Evolutionary conservation across 768 basidiomycete genomes (phyloP), one percentile per base, ranked within the genome.

Genomic region (Crassisporium funariophilum): DNA sequence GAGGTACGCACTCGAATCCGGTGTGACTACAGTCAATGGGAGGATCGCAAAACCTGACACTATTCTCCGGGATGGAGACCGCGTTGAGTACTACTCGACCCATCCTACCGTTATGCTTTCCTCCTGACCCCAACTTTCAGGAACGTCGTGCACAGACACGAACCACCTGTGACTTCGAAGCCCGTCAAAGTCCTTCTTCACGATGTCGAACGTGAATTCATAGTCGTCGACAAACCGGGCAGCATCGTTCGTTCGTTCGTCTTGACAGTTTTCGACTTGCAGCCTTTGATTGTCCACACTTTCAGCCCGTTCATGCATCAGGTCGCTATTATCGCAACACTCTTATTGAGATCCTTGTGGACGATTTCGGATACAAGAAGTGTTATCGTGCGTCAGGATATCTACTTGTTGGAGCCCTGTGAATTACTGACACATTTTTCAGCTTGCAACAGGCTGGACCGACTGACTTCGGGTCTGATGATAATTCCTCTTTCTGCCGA

Each of bases 21-120:
- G 95, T 2, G 90, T 95, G n/a, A 95, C 93, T 7, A 92, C 90
- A 5, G 79, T 99, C 47, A 98, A 99, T 59, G 94, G 93, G n/a
- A 78, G 82, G 39, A 71, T 84, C n/a, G 93, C 92, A 2, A 77
- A 73, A 22, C 86, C 91, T 4, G 82, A 88, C 45, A 87, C 84
- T 6, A 76, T 95, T 11, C 75, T 99, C 38, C 74, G 72, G 48
- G 86, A 95, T 55, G 93, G 93, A 6, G 95, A 99, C 65, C 77
- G 90, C 20, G 84, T 97, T 41, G 91, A 95, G 91, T 92, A 52
- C 52, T 35, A 19, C 24, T 21, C 29, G 25, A 38, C 35, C 16
- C 29, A 21, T 72, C 49, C 41, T 49, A 27, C 44, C 29, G 22
- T 29, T 42, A 22, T 35, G 45, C 40, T 20, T 24, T 35, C n/a